Evolutionary conservation across 768 basidiomycete genomes (phyloP), one percentile per base, ranked within the genome.

Genomic region (Lenzites betulinus): DNA sequence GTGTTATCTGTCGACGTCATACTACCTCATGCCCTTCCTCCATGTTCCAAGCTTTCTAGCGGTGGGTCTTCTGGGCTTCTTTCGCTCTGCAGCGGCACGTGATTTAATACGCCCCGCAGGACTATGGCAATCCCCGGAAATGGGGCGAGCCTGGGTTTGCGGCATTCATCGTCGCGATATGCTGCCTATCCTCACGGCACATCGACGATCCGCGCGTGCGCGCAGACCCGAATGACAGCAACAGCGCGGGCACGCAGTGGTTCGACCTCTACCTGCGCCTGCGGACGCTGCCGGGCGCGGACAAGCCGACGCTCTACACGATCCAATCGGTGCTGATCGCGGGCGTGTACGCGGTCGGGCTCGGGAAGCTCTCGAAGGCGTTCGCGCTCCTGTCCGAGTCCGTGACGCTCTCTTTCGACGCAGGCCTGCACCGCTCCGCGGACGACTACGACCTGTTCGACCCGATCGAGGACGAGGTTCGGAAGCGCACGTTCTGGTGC

Each of bases 61-160:
- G 38, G 90, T 92, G 70, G 46, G 74, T 58, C 41, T 54, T 64
- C n/a, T n/a, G 38, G 51, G 26, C 42, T 59, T 20, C 59, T 57
- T 36, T 46, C 26, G 26, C 53, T 28, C 23, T 6, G 8, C 26
- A n/a, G 38, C 9, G 49, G n/a, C 54, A 52, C 46, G 51, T 63
- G 59, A 63, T 35, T 42, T 38, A 28, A 62, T 15, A 3, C 51
- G 16, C 38, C 46, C 52, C 57, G 1, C 64, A 92, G 89, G 94
- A 97, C 74, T 97, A 97, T 71, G 92, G 92, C 42, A 92, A 94
- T 65, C 95, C 95, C 51, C 84, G 86, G 74, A 95, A 95, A 79
- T 96, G 95, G 94, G 92, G 89, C 51, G 93, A 95, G 74, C 92
- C 95, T 8, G 95, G 95, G 9, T 97, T 97, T 69, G 93, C 91